These are phyloP conservation scores for Senna siamea DNA, from an alignment of 306 rosid species.

Conservation along the genomic window DNA sequence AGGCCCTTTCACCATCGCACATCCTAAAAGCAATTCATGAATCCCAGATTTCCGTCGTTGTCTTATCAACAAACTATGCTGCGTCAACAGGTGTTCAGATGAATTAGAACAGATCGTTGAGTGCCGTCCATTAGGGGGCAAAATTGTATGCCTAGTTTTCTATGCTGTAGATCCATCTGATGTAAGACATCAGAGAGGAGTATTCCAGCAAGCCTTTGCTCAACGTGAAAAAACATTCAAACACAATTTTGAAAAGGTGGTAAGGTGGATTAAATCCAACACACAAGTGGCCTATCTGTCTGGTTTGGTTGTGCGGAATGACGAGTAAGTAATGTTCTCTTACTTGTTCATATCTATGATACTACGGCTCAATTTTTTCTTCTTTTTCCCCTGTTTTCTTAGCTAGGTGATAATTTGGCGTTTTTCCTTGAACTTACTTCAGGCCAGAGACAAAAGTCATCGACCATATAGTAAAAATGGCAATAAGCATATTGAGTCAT, in stretches of 20 bases:
- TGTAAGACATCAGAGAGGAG: not conserved
- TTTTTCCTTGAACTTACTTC: not conserved
- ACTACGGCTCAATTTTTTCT: too few species aligned
- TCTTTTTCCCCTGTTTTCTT: not conserved
- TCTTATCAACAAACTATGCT: too few species aligned
- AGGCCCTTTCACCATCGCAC: too few species aligned
- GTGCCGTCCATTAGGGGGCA: too few species aligned
- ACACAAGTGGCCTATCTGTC: not conserved
- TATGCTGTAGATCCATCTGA: conserved; percentile 24
- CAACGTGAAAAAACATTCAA: conserved; percentile 7
- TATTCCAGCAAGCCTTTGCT: not conserved
- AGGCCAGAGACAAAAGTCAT: not conserved
- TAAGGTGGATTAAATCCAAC: not conserved
- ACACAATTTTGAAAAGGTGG: not conserved
- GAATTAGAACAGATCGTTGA: too few species aligned
- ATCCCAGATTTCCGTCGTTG: too few species aligned
- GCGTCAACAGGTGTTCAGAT: too few species aligned
- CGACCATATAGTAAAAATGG: not conserved
- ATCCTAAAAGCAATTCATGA: too few species aligned
- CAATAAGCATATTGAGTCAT: not conserved
- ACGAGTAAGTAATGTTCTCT: not conserved
- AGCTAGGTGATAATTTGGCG: not conserved
- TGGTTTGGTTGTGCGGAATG: conserved; percentile 18
- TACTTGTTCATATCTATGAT: too few species aligned
- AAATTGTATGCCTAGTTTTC: conserved; percentile 14